Percentiles rank a stretch among this genome's conserved stretches.
phyloP scores from a whole-genome alignment of 202 grass and related monocot species.

The Zoysia matrella region DNA sequence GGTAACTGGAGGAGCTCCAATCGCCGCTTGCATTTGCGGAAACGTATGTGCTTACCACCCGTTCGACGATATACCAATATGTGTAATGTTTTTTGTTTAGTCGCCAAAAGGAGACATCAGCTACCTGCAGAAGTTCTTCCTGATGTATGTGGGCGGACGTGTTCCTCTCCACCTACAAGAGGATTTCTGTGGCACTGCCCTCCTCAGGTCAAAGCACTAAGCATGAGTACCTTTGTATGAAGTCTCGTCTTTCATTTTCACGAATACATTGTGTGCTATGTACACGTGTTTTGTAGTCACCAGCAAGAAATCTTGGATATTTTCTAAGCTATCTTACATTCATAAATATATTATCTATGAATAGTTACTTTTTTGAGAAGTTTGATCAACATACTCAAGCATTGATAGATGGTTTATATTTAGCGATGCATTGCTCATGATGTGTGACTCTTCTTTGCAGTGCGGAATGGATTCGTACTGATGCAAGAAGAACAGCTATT shows the following conservation, averaged over 20 bases:
- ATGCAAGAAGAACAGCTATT: slow-evolving; percentile 71
- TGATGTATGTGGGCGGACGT: slow-evolving; percentile 83
- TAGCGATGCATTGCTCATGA: slow-evolving; percentile 18
- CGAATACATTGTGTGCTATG: not conserved
- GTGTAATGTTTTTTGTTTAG: slow-evolving; percentile 40
- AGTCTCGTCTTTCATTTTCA: slow-evolving; percentile 4
- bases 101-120: slow-evolving; percentile 92
- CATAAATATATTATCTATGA: not conserved
- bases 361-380: not conserved
- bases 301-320: not conserved
- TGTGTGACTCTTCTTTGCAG: slow-evolving; percentile 38
- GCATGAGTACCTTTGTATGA: slow-evolving; percentile 10
- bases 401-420: slow-evolving; percentile 9
- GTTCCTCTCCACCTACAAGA: slow-evolving; percentile 81
- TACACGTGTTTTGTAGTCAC: not conserved
- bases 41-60: slow-evolving; percentile 15
- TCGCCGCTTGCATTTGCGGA: not conserved
- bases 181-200: slow-evolving; percentile 92
- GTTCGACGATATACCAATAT: slow-evolving; percentile 46
- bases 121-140: slow-evolving; percentile 89
- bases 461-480: slow-evolving; percentile 76
- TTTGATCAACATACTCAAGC: not conserved
- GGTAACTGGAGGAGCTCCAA: slow-evolving; percentile 28
- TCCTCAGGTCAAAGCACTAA: slow-evolving; percentile 65
- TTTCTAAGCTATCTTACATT: not conserved